These are phyloP conservation scores for Amauroascus niger DNA, from an alignment of 2,329 filamentous ascomycete species.

Conservation along the genomic window DNA sequence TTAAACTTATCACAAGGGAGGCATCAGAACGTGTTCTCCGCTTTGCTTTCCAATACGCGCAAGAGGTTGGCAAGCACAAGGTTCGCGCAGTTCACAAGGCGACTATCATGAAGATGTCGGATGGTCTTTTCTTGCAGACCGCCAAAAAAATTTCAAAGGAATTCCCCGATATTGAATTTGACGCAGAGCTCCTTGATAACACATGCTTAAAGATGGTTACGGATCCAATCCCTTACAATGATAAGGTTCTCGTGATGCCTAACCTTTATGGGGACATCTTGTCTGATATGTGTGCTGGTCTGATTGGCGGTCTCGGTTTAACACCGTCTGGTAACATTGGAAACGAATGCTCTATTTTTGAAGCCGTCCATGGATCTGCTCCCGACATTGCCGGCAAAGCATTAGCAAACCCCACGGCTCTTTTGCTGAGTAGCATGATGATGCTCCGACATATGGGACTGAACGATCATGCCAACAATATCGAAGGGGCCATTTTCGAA, in stretches of 20 bases:
- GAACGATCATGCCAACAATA: slow-evolving; percentile 69
- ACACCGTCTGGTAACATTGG: slow-evolving; percentile 98
- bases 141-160: slow-evolving; percentile 83
- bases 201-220: slow-evolving; percentile 98
- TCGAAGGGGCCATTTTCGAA: slow-evolving; percentile 91
- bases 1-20: slow-evolving; percentile 96
- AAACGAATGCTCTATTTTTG: slow-evolving; percentile 98
- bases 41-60: slow-evolving; percentile 96
- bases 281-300: slow-evolving; percentile 97
- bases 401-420: slow-evolving; percentile 92
- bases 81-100: slow-evolving; percentile 98
- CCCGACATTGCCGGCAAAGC: slow-evolving; percentile 94
- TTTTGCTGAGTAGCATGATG: slow-evolving; percentile 95
- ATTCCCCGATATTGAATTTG: slow-evolving; percentile 91
- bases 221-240: slow-evolving; percentile 92
- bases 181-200: slow-evolving; percentile 97
- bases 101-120: slow-evolving; percentile 99
- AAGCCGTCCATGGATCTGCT: slow-evolving; percentile 95
- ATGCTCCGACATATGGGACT: slow-evolving; percentile 99
- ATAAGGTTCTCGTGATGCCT: slow-evolving; percentile 95
- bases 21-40: slow-evolving; percentile 91
- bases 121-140: slow-evolving; percentile 91
- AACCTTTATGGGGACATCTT: slow-evolving; percentile 99
- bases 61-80: slow-evolving; percentile 88
- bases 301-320: slow-evolving; percentile 93